phyloP scores from a whole-genome alignment of 257 asterid genomes.

The Striga asiatica region DNA sequence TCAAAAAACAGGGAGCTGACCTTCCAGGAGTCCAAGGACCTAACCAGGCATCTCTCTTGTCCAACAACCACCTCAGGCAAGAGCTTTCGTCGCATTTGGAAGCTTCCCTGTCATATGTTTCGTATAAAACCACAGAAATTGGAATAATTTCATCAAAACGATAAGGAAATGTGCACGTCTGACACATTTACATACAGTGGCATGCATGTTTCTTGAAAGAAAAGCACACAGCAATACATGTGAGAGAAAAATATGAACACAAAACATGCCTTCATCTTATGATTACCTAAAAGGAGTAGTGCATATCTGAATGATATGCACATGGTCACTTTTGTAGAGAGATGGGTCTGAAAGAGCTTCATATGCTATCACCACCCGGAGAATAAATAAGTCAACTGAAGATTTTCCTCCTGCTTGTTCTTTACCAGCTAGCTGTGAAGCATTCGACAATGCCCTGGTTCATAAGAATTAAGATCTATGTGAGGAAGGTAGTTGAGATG shows the following conservation, averaged over 20 bases:
- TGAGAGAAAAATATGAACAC: not conserved
- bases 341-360: conserved; percentile 81
- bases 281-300: conserved; percentile 85
- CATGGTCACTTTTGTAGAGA: conserved; percentile 77
- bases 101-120: conserved; percentile 59
- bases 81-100: conserved; percentile 86
- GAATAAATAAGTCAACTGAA: conserved; percentile 50
- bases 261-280: conserved; percentile 6
- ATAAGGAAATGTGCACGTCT: not conserved
- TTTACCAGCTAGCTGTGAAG: conserved; percentile 55
- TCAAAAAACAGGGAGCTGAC: conserved; percentile 24
- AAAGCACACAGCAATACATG: conserved; percentile 2
- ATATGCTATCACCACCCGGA: conserved; percentile 65
- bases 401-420: conserved; percentile 52
- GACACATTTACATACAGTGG: conserved; percentile 8
- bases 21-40: conserved; percentile 99
- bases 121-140: conserved; percentile 15
- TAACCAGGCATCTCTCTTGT: conserved; percentile 96
- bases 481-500: conserved; percentile 17
- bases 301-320: conserved; percentile 69
- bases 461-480: conserved; percentile 16
- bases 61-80: conserved; percentile 76
- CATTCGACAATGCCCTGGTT: conserved; percentile 68
- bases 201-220: conserved; percentile 3
- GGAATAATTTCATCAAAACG: conserved; percentile 13